Percentiles rank a stretch among this genome's conserved stretches.
Conservation (phyloP, 2,329 filamentous ascomycete species). For the Monosporascus sp. region DNA sequence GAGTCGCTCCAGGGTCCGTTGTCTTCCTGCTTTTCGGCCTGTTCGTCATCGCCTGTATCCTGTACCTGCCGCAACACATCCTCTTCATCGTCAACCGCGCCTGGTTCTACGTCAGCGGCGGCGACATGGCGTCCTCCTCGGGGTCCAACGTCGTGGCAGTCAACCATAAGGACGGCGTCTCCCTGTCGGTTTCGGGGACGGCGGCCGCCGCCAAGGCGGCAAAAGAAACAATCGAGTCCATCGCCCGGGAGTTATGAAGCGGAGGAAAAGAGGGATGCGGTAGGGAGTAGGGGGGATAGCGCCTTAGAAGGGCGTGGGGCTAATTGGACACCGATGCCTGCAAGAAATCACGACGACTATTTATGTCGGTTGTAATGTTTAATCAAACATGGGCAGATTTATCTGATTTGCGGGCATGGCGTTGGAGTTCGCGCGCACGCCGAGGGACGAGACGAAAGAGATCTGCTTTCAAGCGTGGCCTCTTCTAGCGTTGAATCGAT, state of each 20-base stretch:
- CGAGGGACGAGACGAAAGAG: too few species aligned
- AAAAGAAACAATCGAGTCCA: constrained; percentile 19
- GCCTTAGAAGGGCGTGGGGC: neutral
- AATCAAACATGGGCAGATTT: neutral
- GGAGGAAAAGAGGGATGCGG: neutral
- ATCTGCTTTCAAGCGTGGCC: constrained; percentile 5
- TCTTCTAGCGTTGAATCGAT: constrained; percentile 1
- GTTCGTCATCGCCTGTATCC: constrained; percentile 75
- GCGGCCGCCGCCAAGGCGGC: constrained; percentile 22
- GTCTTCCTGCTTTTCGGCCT: constrained; percentile 86
- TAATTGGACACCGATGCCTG: constrained; percentile 7
- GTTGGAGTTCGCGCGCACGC: neutral
- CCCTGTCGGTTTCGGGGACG: constrained; percentile 30
- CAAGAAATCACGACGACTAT: neutral
- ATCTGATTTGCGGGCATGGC: neutral
- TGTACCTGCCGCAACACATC: constrained; percentile 93
- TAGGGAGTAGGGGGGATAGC: constrained; percentile 4
- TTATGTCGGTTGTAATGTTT: constrained; percentile 1
- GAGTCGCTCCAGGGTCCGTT: constrained; percentile 62
- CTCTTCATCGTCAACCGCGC: constrained; percentile 74
- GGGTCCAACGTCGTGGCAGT: constrained; percentile 31
- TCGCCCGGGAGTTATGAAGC: constrained; percentile 33
- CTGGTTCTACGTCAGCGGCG: constrained; percentile 93
- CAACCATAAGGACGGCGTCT: constrained; percentile 34
- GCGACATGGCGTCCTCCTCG: constrained; percentile 37